A percentile compares a stretch with the other conserved stretches of the same genome.
phyloP scores from a whole-genome alignment of 2,329 filamentous ascomycete genomes.

The Ophiosphaerella narmari region DNA sequence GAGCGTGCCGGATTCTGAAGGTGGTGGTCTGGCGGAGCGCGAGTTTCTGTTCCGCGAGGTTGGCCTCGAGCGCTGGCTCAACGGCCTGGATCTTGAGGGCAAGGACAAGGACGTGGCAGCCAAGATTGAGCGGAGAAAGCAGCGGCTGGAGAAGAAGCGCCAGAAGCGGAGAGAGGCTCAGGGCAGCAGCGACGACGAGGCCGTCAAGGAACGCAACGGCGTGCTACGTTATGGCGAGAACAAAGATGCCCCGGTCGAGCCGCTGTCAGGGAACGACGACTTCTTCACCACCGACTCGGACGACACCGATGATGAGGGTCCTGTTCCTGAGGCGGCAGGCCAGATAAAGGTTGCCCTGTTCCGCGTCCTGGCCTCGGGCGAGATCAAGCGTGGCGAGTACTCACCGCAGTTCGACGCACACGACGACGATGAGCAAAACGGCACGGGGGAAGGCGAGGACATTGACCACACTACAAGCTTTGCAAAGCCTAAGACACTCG shows the following conservation, averaged over 20 bases:
- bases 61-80: conserved; percentile 93
- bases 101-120: conserved; percentile 77
- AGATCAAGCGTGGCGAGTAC: conserved; percentile 98
- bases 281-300: conserved; percentile 66
- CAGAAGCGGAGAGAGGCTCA: conserved; percentile 71
- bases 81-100: conserved; percentile 91
- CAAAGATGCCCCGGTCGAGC: conserved; percentile 74
- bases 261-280: conserved; percentile 70
- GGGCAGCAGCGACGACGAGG: conserved; percentile 55
- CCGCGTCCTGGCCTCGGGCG: conserved; percentile 89
- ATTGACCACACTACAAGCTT: conserved; percentile 98
- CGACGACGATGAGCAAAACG: conserved; percentile 80
- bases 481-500: conserved; percentile 91
- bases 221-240: conserved; percentile 83
- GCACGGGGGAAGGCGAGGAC: conserved; percentile 70
- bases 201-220: conserved; percentile 50
- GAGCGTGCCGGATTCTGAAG: conserved; percentile 86
- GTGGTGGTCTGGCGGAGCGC: conserved; percentile 90
- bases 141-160: conserved; percentile 80
- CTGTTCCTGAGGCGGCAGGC: conserved; percentile 85
- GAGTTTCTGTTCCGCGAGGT: conserved; percentile 98
- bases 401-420: conserved; percentile 97
- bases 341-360: conserved; percentile 99
- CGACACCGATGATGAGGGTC: conserved; percentile 78
- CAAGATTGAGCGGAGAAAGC: conserved; percentile 68